These are phyloP conservation scores for Vitellaria paradoxa DNA, from an alignment of 179 eudicot species.

Conservation along the genomic window DNA sequence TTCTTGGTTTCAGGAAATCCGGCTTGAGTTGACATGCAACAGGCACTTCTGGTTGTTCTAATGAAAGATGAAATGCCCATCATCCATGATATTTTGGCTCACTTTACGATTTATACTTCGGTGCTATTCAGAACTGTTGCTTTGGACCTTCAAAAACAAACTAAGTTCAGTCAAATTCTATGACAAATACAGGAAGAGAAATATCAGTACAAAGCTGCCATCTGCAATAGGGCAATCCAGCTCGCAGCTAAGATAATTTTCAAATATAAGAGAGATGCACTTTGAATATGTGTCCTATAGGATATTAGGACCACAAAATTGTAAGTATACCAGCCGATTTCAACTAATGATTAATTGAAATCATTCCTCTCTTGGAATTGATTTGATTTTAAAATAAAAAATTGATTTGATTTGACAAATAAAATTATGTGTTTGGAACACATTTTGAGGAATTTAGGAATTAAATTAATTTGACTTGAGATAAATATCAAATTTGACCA, in stretches of 20 bases:
- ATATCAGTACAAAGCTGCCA: not conserved
- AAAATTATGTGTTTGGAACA: no score
- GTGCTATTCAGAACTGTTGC: not conserved
- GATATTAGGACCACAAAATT: not conserved
- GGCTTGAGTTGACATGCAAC: not conserved
- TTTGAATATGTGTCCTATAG: not conserved
- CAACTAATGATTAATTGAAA: no score
- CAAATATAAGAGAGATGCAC: not conserved
- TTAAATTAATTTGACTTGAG: no score
- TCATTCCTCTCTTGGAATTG: no score
- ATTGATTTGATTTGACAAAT: no score
- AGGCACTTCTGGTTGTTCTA: not conserved
- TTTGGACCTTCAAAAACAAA: slow-evolving; percentile 4
- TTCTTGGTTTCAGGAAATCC: not conserved
- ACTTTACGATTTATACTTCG: not conserved
- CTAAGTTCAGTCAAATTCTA: not conserved
- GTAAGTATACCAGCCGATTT: no score
- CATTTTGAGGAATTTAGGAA: no score
- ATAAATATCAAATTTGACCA: no score
- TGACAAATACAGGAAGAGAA: not conserved
- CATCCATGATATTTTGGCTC: not conserved
- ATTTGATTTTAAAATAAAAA: no score
- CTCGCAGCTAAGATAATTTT: not conserved
- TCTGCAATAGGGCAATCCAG: not conserved
- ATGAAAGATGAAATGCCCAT: not conserved